A percentile compares a stretch with the other conserved stretches of the same genome.
These are phyloP conservation scores for Terfezia boudieri DNA, from an alignment of 495 filamentous ascomycete genomes.

Conservation along the genomic window DNA sequence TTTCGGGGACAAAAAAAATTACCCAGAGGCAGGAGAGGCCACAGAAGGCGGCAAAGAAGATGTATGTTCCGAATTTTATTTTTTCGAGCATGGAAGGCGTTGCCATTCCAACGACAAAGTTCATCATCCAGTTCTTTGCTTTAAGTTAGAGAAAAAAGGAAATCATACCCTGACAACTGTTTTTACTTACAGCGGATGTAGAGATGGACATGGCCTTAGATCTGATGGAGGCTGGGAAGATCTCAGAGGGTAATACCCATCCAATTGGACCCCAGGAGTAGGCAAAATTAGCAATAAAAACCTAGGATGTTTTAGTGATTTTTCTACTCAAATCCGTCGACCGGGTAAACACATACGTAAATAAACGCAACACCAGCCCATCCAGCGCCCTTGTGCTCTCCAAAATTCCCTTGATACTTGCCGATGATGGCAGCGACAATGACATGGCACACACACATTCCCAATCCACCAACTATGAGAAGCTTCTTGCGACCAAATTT, in stretches of 20 bases:
- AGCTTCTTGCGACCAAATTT: slow-evolving; percentile 45
- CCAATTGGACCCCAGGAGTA: slow-evolving; percentile 56
- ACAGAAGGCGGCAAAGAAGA: slow-evolving; percentile 34
- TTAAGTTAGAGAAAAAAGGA: no score
- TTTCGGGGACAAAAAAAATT: slow-evolving; percentile 38
- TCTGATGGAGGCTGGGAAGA: slow-evolving; percentile 51
- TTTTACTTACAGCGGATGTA: neutral
- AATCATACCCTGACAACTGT: no score
- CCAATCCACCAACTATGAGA: slow-evolving; percentile 42
- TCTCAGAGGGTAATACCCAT: slow-evolving; percentile 58
- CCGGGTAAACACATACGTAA: slow-evolving; percentile 25
- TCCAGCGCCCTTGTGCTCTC: slow-evolving; percentile 22
- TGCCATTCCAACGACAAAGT: neutral
- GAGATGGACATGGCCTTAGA: slow-evolving; percentile 29
- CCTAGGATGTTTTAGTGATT: slow-evolving; percentile 55
- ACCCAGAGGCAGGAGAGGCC: slow-evolving; percentile 29
- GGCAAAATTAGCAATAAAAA: slow-evolving; percentile 39
- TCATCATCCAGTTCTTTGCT: neutral
- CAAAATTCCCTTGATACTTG: slow-evolving; percentile 19
- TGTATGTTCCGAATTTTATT: slow-evolving; percentile 32
- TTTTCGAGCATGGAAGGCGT: slow-evolving; percentile 23
- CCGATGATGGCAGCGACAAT: slow-evolving; percentile 43
- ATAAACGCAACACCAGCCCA: slow-evolving; percentile 43
- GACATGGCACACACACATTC: slow-evolving; percentile 48
- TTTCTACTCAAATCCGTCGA: slow-evolving; percentile 47